These are phyloP conservation scores for Acanthamoeba royreba DNA, from an alignment of 208 protist genomes.

Conservation along the genomic window DNA sequence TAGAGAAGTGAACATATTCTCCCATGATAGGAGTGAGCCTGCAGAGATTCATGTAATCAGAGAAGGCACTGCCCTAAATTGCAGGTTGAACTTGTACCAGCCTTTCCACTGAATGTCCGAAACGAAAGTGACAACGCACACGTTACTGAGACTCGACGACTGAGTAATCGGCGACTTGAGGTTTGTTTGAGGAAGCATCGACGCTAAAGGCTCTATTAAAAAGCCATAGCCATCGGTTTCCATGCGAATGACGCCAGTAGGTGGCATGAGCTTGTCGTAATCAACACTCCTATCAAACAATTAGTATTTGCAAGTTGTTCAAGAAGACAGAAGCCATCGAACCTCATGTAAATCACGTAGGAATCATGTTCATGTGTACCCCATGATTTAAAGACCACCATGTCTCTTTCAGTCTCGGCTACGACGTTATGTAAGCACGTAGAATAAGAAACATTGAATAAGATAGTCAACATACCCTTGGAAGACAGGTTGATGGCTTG, in stretches of 20 bases:
- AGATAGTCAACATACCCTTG: background rate
- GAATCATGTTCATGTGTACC: background rate
- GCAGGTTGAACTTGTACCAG: background rate
- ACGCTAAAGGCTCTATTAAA: slow-evolving; percentile 20
- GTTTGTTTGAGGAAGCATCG: background rate
- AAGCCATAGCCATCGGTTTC: slow-evolving; percentile 31
- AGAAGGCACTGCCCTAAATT: background rate
- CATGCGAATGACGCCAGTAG: background rate
- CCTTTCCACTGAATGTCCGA: slow-evolving; percentile 28
- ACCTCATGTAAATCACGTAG: background rate
- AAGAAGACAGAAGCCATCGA: too few relatives aligned
- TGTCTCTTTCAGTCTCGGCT: background rate
- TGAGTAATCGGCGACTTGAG: background rate
- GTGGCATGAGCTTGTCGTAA: background rate
- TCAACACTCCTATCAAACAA: background rate
- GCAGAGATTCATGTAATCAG: background rate
- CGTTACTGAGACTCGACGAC: background rate
- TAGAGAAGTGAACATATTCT: background rate
- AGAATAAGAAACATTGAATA: too few relatives aligned
- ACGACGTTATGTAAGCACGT: background rate
- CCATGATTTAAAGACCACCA: background rate
- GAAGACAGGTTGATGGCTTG: background rate
- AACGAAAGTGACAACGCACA: slow-evolving; percentile 25
- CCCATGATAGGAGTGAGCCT: slow-evolving; percentile 30
- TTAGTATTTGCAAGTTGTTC: background rate